Base-by-base conservation (phyloP, 768 basidiomycete species). In the Tubosaeta sp. region DNA sequence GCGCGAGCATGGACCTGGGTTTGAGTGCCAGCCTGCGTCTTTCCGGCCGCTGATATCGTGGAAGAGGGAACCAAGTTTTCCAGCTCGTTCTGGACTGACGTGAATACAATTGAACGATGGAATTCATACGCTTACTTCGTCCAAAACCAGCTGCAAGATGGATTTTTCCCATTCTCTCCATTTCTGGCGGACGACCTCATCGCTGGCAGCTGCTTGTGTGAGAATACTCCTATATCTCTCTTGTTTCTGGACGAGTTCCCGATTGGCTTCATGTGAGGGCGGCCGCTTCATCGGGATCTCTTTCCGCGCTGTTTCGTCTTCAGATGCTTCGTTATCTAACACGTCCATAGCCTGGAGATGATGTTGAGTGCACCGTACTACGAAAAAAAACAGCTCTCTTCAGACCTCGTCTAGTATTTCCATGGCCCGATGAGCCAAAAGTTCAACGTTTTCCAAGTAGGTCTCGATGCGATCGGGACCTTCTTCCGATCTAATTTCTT, bases 141-240 rank as follows among this genome's bases (percentile, higher is more conserved):
- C 83, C 74, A 81, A 79, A 3, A 82, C 85, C 35, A 99, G 73
- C 42, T 87, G 77, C 13, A 70, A 68, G 38, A 99, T 84, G 40
- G 76, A 76, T 13, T 76, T 74, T 59, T 87, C 86, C 92, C 92
- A 95, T 59, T 94, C 82, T 34, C 84, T 84, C 89, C 91, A 96
- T 67, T 96, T 94, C 54, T 78, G 73, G 18, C 84, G 72, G 1
- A 97, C 87, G 2, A 80, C 73, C 27, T 77, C 81, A 61, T 98
- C 93, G 61, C 90, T 92, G 29, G 76, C 78, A 1, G 73, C 71
- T 1, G 94, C 95, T 52, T 87, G 79, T 0, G 72, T 72, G 4
- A 98, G 73, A 16, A 92, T 83, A n/a, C 61, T 71, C 12, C 84
- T 77, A 60, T 93, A 94, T 46, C 83, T 77, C 53, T 78, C 73